A percentile compares a stretch with the other conserved stretches of the same genome.
Conservation (phyloP, 192 early-diverging fungal species). For the Thoreauomyces humboldtii region DNA sequence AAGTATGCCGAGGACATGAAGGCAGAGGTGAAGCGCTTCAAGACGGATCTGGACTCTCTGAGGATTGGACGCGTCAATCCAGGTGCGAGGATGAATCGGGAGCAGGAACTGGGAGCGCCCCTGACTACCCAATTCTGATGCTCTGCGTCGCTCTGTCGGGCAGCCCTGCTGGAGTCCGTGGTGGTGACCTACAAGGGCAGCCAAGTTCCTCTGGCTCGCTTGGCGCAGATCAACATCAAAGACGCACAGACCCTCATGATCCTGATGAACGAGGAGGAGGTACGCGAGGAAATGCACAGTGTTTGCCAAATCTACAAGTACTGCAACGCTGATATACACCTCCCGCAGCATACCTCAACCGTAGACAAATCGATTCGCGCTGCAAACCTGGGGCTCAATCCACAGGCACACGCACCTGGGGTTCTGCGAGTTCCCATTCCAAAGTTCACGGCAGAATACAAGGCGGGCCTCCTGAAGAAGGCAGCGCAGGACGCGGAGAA, state of each 20-base stretch:
- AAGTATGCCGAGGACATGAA: slow-evolving; percentile 57
- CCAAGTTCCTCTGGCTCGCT: slow-evolving; percentile 55
- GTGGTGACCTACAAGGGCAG: slow-evolving; percentile 57
- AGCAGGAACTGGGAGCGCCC: background rate
- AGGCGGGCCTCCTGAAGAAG: slow-evolving; percentile 67
- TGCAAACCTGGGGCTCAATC: slow-evolving; percentile 77
- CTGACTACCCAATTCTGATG: background rate
- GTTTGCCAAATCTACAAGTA: no score
- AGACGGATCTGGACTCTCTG: slow-evolving; percentile 62
- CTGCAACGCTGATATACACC: no score
- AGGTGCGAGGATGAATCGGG: no score
- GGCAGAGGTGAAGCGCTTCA: slow-evolving; percentile 56
- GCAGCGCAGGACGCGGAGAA: slow-evolving; percentile 62
- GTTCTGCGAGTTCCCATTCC: slow-evolving; percentile 76
- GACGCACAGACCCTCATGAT: slow-evolving; percentile 81
- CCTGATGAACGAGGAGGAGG: slow-evolving; percentile 69
- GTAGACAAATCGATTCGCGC: slow-evolving; percentile 77
- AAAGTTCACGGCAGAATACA: slow-evolving; percentile 71
- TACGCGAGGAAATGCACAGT: no score
- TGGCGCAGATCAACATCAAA: slow-evolving; percentile 78
- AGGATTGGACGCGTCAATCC: slow-evolving; percentile 74
- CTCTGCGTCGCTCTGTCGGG: background rate
- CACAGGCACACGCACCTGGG: slow-evolving; percentile 63
- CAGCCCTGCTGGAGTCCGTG: slow-evolving; percentile 71
- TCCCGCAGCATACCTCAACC: slow-evolving; percentile 40